phyloP scores from a whole-genome alignment of 2,329 filamentous ascomycete genomes.

The Colletotrichum limetticola region DNA sequence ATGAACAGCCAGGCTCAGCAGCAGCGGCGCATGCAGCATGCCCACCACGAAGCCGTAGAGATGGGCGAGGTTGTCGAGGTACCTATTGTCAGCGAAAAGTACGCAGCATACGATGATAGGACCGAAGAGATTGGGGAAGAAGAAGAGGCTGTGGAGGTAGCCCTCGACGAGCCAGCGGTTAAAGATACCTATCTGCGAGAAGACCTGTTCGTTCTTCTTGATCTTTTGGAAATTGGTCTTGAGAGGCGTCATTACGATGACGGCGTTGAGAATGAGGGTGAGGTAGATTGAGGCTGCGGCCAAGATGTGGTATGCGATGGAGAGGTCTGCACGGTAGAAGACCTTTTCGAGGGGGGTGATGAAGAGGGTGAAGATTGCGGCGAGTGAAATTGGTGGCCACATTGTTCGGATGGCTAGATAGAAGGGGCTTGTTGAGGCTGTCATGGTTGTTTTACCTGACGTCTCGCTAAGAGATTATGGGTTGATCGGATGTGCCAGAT shows the following conservation, averaged over 20 bases:
- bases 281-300: constrained; percentile 2
- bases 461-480: not conserved
- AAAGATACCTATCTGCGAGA: not conserved
- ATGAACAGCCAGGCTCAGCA: not conserved
- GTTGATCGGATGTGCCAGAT: no score
- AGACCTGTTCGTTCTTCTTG: not conserved
- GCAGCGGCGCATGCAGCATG: constrained; percentile 9
- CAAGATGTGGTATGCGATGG: constrained; percentile 10
- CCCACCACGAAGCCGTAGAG: constrained; percentile 27
- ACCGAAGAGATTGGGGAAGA: constrained; percentile 20
- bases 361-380: not conserved
- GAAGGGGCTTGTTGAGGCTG: not conserved
- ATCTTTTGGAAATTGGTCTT: not conserved
- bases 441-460: not conserved
- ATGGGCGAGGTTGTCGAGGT: constrained; percentile 18
- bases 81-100: not conserved
- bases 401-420: not conserved
- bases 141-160: constrained; percentile 23
- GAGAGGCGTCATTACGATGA: not conserved
- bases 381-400: not conserved
- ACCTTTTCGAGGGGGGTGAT: not conserved
- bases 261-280: constrained; percentile 12
- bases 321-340: constrained; percentile 25
- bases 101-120: constrained; percentile 9
- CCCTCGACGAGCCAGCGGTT: constrained; percentile 14